Percentiles rank a stretch among this genome's conserved stretches.
These are phyloP conservation scores for Sordariomycetes sp. DNA, from an alignment of 2,329 filamentous ascomycete species.

Conservation along the genomic window DNA sequence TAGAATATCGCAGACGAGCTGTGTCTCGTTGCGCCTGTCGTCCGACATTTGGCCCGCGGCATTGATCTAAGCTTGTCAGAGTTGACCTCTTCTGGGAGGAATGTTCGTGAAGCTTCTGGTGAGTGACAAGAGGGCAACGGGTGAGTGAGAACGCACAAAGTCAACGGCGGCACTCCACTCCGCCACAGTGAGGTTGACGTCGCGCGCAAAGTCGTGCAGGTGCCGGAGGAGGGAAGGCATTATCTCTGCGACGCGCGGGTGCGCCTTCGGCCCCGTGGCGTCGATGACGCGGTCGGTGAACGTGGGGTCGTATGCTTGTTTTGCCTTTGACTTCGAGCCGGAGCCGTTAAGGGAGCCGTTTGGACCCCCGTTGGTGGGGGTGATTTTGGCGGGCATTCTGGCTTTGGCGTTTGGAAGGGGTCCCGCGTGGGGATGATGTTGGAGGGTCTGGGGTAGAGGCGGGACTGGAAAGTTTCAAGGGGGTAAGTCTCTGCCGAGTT, in stretches of 20 bases:
- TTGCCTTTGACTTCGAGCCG: background rate
- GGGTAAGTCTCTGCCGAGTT: too few species aligned
- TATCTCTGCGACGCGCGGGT: slow-evolving; percentile 46
- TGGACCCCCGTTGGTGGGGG: background rate
- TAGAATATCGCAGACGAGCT: slow-evolving; percentile 62
- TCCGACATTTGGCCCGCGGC: slow-evolving; percentile 59
- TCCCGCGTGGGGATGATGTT: background rate
- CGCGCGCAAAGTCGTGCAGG: slow-evolving; percentile 58
- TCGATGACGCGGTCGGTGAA: slow-evolving; percentile 56
- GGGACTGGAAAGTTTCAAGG: too few species aligned
- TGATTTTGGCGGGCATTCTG: background rate
- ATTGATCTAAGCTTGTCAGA: slow-evolving; percentile 23
- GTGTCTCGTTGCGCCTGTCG: slow-evolving; percentile 61
- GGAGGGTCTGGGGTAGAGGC: too few species aligned
- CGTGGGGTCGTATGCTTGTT: slow-evolving; percentile 15
- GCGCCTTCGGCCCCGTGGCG: slow-evolving; percentile 51
- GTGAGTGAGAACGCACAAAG: slow-evolving; percentile 27
- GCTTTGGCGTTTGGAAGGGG: background rate
- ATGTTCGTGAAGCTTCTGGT: too few species aligned
- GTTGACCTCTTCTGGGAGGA: too few species aligned
- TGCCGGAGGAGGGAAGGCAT: slow-evolving; percentile 49
- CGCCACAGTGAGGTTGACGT: slow-evolving; percentile 54
- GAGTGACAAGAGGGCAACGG: background rate
- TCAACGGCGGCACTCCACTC: slow-evolving; percentile 57
- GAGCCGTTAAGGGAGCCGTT: background rate